Evolutionary conservation across 352 stramenopile genomes (phyloP).

Genomic region (Phytophthora pluvialis): DNA sequence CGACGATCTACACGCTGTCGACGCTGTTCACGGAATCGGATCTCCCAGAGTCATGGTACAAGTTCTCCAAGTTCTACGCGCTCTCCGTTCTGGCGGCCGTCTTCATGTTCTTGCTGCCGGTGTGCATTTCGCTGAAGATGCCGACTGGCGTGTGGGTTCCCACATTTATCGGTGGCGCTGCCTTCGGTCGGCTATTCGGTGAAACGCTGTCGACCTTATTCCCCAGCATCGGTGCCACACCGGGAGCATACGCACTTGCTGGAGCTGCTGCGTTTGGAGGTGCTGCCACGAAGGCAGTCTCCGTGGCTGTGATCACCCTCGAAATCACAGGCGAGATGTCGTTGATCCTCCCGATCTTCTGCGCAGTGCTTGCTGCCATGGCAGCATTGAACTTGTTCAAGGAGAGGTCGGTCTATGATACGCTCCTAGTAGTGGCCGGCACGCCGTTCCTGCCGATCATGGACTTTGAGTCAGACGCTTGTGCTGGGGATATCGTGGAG

Average conservation of each 20-base stretch:
- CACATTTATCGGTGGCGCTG: constrained; percentile 84
- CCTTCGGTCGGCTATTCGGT: constrained; percentile 82
- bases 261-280: constrained; percentile 77
- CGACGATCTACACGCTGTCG: constrained; percentile 54
- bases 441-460: constrained; percentile 85
- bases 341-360: constrained; percentile 86
- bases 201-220: constrained; percentile 55
- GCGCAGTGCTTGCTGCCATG: constrained; percentile 72
- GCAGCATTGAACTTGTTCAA: constrained; percentile 65
- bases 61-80: constrained; percentile 75
- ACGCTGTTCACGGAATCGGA: constrained; percentile 57
- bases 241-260: constrained; percentile 80
- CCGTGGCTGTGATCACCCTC: constrained; percentile 85
- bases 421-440: constrained; percentile 69
- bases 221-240: constrained; percentile 31
- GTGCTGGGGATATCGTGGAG: constrained; percentile 78
- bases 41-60: constrained; percentile 51
- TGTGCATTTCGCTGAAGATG: constrained; percentile 85
- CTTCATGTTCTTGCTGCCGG: constrained; percentile 69
- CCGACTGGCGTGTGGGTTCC: constrained; percentile 87
- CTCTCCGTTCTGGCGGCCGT: constrained; percentile 53
- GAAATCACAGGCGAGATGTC: constrained; percentile 87
- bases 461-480: constrained; percentile 65
- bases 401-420: constrained; percentile 87
- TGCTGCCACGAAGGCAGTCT: constrained; percentile 78